Evolutionary conservation across 352 stramenopile genomes (phyloP), one percentile per base, ranked within the genome.

Genomic region (Aphanomyces astaci): DNA sequence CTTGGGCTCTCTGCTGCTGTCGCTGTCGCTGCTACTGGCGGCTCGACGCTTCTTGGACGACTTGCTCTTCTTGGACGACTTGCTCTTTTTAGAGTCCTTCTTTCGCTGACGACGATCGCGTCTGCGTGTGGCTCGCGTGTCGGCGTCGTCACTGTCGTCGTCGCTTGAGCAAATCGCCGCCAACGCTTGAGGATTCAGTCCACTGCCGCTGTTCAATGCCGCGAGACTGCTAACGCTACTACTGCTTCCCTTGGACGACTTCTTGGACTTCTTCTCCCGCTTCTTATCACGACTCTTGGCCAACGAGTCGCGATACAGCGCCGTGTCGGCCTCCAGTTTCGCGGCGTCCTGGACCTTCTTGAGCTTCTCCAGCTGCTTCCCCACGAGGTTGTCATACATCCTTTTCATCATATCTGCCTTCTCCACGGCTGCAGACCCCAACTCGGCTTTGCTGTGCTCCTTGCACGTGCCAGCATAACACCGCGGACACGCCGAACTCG

Each of bases 281-380:
- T 63, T 49, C 33, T 63, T 63, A 4, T 63, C 33, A 31, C 31
- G 31, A 31, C 15, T 31, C n/a, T 63, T 63, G 4, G 33, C 33
- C 4, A 49, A 19, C 30, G 30, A 27, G 22, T 49, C 31, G 15
- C n/a, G n/a, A 31, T 49, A 49, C 54, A 15, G 11, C 10, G 5
- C 17, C 9, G 17, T 48, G 25, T 45, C 39, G 31, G 24, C 31
- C 2, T 43, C n/a, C 7, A 45, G n/a, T 9, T 27, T 30, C 1
- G 24, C 33, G 13, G 33, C 54, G 33, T 17, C 25, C 54, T 43
- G n/a, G 25, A 28, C 22, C n/a, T 36, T 31, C 30, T 46, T 25
- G 30, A 63, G 31, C 31, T 63, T 49, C 24, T 31, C 51, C 51
- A 59, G 51, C 51, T 59, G 51, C 24, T 33, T 59, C 3, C 51